Base-by-base conservation (phyloP, 768 basidiomycete genomes). In the Lactifluus piperatus region DNA sequence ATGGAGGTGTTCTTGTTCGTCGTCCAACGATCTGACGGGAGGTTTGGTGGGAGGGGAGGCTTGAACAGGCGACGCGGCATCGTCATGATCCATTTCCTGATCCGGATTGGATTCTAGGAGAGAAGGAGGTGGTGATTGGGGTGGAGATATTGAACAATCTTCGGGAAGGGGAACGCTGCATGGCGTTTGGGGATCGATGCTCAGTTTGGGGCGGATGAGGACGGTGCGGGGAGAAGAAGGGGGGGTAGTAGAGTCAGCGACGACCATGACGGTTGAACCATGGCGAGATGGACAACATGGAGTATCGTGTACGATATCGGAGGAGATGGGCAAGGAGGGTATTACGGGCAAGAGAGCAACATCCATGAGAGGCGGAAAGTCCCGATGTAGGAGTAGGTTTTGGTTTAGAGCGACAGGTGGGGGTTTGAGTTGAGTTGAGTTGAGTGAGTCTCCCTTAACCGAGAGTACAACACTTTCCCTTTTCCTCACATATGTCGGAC, bases 1-100 rank as follows among this genome's bases (percentile, higher is more conserved):
- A 75, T 71, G 65, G 3, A 89, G 72, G 65, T 84, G 86, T 39
- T 82, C 81, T 66, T 77, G 72, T 65, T 90, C 86, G 60, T 90
- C 84, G 66, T 89, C 86, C 11, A 91, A 74, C 44, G 82, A 73
- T 57, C 83, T 76, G 22, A 75, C 74, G 3, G 85, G 81, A n/a
- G 76, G 76, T 29, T 73, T 55, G 18, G 48, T 11, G 11, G 64
- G 55, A 22, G 37, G 34, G 36, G 59, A 32, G 22, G 46, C 52
- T 69, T 16, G 73, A 62, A 46, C 50, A 53, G 51, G 49, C n/a
- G 45, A 55, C 14, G 18, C 44, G 10, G 18, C 47, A 22, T 62
- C 60, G 44, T 61, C 60, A 27, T 30, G 43, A 30, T 64, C 55
- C 55, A 58, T 50, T 30, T 56, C 56, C 4, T 57, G 44, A 54